Conservation (phyloP, 1,139 yeast genomes). For the Debaryomycetaceae sp. region DNA sequence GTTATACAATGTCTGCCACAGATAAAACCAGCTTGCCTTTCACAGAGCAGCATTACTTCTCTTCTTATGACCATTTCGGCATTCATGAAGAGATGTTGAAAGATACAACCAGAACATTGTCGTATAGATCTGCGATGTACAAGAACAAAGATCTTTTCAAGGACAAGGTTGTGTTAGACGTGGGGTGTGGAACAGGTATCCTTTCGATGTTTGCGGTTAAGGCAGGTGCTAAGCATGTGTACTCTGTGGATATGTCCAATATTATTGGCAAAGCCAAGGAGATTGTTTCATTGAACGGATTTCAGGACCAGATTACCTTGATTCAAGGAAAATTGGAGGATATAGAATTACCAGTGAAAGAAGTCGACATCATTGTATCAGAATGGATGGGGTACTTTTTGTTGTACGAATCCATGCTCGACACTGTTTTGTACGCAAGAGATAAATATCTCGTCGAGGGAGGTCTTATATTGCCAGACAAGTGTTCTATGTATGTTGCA, state of each 20-base stretch:
- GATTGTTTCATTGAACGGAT: constrained; percentile 81
- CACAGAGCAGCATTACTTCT: constrained; percentile 87
- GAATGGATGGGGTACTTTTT: constrained; percentile 99
- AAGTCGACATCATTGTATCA: constrained; percentile 92
- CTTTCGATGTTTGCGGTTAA: constrained; percentile 97
- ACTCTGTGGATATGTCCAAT: constrained; percentile 96
- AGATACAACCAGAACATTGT: constrained; percentile 87
- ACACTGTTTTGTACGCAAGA: constrained; percentile 91
- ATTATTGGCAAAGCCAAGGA: constrained; percentile 92
- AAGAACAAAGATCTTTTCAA: constrained; percentile 87
- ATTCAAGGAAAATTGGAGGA: constrained; percentile 95
- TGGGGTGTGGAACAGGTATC: constrained; percentile 98
- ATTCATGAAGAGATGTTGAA: constrained; percentile 99
- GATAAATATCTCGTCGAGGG: constrained; percentile 83
- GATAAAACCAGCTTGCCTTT: constrained; percentile 52
- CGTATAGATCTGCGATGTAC: constrained; percentile 90
- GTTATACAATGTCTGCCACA: constrained; percentile 37
- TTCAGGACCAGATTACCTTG: constrained; percentile 81
- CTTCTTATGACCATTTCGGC: constrained; percentile 94
- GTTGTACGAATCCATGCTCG: constrained; percentile 95
- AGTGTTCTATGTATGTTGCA: constrained; percentile 85
- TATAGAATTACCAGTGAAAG: constrained; percentile 67
- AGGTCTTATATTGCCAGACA: constrained; percentile 94
- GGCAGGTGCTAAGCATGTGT: constrained; percentile 96
- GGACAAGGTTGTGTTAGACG: constrained; percentile 94